Conservation (phyloP, 768 basidiomycete genomes). For the Tulasnella sp. region DNA sequence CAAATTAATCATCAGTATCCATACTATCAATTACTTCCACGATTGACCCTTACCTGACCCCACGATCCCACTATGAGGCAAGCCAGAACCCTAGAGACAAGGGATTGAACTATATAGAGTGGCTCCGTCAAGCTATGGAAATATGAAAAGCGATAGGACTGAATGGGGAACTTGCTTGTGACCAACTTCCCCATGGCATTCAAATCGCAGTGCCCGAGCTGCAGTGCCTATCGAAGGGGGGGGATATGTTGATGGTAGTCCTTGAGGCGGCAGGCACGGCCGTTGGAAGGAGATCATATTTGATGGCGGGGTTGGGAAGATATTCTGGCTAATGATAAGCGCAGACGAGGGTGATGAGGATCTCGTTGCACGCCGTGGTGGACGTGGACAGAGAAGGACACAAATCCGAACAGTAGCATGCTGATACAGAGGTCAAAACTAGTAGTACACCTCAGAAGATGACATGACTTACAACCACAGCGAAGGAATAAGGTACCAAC, state of each 20-base stretch:
- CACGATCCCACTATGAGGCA: conserved; percentile 79
- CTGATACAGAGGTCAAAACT: conserved; percentile 28
- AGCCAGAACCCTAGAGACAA: conserved; percentile 57
- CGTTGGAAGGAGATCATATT: no score
- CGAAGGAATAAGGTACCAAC: no score
- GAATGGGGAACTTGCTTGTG: conserved; percentile 36
- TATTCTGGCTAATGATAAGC: conserved; percentile 50
- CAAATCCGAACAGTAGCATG: conserved; percentile 44
- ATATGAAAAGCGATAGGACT: no score
- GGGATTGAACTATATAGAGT: conserved; percentile 40
- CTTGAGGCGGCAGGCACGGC: no score
- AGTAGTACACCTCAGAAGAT: no score
- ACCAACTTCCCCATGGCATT: conserved; percentile 57
- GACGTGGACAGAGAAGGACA: conserved; percentile 45
- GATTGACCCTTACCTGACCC: conserved; percentile 34
- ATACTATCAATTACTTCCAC: no score
- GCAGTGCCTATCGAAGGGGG: conserved; percentile 32
- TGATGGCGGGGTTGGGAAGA: conserved; percentile 18
- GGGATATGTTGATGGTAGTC: conserved; percentile 8
- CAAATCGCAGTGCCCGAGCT: conserved; percentile 59
- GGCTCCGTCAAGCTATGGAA: not conserved
- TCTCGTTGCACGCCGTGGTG: conserved; percentile 51
- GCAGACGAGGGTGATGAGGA: conserved; percentile 66
- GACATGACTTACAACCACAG: no score
- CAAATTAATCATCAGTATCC: no score